phyloP scores from a whole-genome alignment of 495 filamentous ascomycete genomes.

The Neurospora sp. region DNA sequence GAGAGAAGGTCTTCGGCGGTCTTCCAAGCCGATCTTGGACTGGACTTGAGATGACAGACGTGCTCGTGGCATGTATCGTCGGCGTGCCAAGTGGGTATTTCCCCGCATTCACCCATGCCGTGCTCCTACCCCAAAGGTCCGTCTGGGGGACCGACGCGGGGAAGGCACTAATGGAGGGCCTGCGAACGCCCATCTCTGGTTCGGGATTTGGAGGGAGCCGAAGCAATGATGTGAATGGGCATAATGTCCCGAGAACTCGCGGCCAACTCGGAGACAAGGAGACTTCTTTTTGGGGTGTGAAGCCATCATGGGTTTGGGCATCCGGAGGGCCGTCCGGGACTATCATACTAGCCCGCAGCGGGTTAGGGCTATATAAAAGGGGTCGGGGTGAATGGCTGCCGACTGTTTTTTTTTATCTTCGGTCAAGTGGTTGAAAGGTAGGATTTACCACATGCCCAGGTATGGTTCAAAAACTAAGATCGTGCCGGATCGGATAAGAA shows the following conservation, averaged over 20 bases:
- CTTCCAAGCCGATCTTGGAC: not conserved
- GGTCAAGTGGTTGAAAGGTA: not conserved
- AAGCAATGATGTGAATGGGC: not conserved
- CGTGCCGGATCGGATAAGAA: not conserved
- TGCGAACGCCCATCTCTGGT: not conserved
- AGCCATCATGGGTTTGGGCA: not conserved
- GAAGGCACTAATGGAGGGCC: not conserved
- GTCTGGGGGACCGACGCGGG: not conserved
- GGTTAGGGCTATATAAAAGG: not conserved
- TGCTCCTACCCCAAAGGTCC: not conserved
- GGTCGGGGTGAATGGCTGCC: not conserved
- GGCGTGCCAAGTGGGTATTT: not conserved
- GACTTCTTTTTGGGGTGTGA: not conserved
- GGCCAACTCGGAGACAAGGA: not conserved
- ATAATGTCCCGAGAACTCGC: not conserved
- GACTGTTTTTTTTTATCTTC: not conserved
- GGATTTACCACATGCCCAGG: not conserved
- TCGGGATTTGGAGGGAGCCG: not conserved
- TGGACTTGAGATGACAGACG: not conserved
- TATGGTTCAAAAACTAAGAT: not conserved
- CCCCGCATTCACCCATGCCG: not conserved
- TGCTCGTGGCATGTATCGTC: not conserved
- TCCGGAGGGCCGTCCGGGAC: not conserved
- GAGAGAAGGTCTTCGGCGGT: not conserved
- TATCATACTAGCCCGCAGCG: not conserved